phyloP scores from a whole-genome alignment of 257 asterid genomes.

The Misopates orontium region DNA sequence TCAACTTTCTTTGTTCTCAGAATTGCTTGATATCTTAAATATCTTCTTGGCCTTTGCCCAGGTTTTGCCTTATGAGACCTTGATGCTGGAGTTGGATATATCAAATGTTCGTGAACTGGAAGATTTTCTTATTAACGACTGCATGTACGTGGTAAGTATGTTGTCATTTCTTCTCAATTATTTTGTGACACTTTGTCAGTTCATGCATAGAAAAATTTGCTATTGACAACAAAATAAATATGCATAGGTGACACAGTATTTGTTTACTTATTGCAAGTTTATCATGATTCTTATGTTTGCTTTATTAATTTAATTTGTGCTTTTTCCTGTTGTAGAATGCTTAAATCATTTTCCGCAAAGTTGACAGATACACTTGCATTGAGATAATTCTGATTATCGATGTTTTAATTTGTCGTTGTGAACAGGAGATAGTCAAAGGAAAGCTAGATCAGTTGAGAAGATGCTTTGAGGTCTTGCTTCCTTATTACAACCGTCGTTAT shows the following conservation, averaged over 20 bases:
- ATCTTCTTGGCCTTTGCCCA: constrained; percentile 30
- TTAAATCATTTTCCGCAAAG: background rate
- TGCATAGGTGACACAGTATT: no score
- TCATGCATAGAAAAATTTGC: background rate
- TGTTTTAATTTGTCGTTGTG: constrained; percentile 23
- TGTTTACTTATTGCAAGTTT: background rate
- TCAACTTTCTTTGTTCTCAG: constrained; percentile 7
- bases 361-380: background rate
- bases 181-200: background rate
- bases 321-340: background rate
- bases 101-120: constrained; percentile 92
- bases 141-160: constrained; percentile 95
- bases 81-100: constrained; percentile 93
- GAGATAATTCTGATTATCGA: constrained; percentile 4
- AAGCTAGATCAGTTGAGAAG: constrained; percentile 95
- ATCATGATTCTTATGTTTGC: background rate
- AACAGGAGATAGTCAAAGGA: constrained; percentile 94
- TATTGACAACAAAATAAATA: no score
- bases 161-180: constrained; percentile 1
- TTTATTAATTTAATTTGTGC: constrained; percentile 8
- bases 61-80: constrained; percentile 85
- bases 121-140: constrained; percentile 95
- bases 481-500: constrained; percentile 22
- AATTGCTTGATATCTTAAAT: background rate
- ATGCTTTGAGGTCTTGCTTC: constrained; percentile 86